These are phyloP conservation scores for Ciborinia camelliae DNA, from an alignment of 2,329 filamentous ascomycete genomes.

Conservation along the genomic window DNA sequence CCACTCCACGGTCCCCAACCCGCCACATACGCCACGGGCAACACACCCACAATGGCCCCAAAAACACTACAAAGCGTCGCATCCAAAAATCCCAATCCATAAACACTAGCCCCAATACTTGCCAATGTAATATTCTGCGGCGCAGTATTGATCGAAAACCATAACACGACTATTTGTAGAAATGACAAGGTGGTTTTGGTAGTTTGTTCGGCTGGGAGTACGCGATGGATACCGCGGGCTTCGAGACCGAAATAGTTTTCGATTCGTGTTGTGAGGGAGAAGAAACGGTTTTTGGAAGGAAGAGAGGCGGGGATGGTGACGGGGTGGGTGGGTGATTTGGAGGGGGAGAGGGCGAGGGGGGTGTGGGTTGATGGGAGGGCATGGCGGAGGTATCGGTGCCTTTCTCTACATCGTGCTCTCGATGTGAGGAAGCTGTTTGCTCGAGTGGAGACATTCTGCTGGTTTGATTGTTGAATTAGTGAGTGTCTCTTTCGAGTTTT, in stretches of 20 bases:
- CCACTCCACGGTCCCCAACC: conserved; percentile 60
- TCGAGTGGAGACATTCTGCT: conserved; percentile 8
- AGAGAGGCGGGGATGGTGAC: neutral
- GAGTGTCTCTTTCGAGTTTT: neutral
- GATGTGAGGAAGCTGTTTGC: neutral
- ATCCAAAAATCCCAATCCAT: conserved; percentile 56
- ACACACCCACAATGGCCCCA: conserved; percentile 52
- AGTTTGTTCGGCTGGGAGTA: conserved; percentile 53
- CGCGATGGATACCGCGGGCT: conserved; percentile 57
- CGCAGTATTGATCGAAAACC: conserved; percentile 60
- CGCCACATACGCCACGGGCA: conserved; percentile 57
- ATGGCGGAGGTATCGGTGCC: neutral
- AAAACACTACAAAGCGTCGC: conserved; percentile 54
- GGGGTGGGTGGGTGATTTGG: neutral
- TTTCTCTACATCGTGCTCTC: conserved; percentile 15
- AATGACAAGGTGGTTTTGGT: conserved; percentile 30
- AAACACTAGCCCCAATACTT: conserved; percentile 58
- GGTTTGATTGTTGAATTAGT: neutral
- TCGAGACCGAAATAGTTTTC: conserved; percentile 41
- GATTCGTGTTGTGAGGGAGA: conserved; percentile 19
- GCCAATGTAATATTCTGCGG: conserved; percentile 63
- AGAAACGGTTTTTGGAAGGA: conserved; percentile 4
- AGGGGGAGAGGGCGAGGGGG: neutral
- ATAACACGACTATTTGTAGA: conserved; percentile 46
- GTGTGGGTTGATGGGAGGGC: too few relatives aligned